Evolutionary conservation across 257 asterid genomes (phyloP).

Genomic region (Solanum appendiculatum): DNA sequence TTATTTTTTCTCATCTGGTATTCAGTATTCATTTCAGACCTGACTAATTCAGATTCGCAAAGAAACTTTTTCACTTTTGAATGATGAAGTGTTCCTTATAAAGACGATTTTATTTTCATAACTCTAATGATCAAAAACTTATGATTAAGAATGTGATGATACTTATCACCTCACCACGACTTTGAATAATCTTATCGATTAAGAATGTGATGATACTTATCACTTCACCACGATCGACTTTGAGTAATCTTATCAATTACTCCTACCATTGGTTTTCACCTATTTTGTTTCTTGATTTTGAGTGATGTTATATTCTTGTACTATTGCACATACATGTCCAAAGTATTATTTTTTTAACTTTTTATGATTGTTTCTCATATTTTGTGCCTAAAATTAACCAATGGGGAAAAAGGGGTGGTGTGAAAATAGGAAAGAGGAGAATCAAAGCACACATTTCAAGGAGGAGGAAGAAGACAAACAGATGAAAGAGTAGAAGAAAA

Average conservation of each 20-base stretch:
- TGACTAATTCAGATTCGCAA: background rate
- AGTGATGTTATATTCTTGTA: background rate
- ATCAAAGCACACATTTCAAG: slow-evolving; percentile 46
- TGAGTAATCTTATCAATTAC: background rate
- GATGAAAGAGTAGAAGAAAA: slow-evolving; percentile 43
- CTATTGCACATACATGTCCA: background rate
- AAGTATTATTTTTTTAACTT: background rate
- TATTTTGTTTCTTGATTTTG: background rate
- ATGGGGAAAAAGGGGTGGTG: background rate
- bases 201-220: background rate
- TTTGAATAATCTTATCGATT: background rate
- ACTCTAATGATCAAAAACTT: background rate
- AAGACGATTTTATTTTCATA: background rate
- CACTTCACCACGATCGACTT: background rate
- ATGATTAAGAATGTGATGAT: background rate
- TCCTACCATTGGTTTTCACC: background rate
- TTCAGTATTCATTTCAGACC: background rate
- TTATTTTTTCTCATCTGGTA: background rate
- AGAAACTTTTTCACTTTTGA: background rate
- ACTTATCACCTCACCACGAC: background rate
- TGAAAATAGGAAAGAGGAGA: slow-evolving; percentile 5
- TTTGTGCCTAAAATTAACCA: background rate
- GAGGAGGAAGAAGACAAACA: slow-evolving; percentile 37
- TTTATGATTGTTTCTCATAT: background rate
- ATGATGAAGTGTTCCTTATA: background rate